Evolutionary conservation across 192 early-diverging fungal species (phyloP), one percentile per base, ranked within the genome.

Genomic region (Phycomyces nitens): DNA sequence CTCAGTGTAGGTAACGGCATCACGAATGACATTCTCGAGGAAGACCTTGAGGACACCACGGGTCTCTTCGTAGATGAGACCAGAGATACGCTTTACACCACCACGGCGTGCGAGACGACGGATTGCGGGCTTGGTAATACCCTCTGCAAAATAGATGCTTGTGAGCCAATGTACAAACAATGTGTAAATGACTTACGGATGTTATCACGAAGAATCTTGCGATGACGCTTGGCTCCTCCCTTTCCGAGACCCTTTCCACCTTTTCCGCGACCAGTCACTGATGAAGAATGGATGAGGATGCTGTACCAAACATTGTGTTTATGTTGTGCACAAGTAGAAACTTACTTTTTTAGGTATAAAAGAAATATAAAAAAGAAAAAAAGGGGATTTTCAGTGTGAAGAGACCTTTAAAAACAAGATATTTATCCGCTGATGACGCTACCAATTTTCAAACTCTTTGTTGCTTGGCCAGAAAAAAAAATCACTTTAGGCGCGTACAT

Each of bases 41-140:
- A 99, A 99, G 53, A 90, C 84, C 87, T 97, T 99, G 72, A 97
- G 88, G 60, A 97, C 96, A 69, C 84, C 85, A 76, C 96, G 94
- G 74, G 94, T 96, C 81, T 99, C 96, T 77, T 99, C 96, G 83
- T 99, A 99, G 81, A 67, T 68, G 65, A 96, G 93, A 66, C 95
- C 96, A 42, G 94, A 96, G 84, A 99, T 99, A 90, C 96, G 94
- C 89, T 99, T 99, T 77, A 98, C 96, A 83, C 96, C 96, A 55
- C 96, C 96, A 94, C 96, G 93, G 74, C 96, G 93, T 29, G 96
- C 96, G 62, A 98, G 92, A 90, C 93, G 93, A 74, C 93, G 92
- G 74, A 95, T 93, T 69, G 94, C 73, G 66, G 73, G 73, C 67
- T 70, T 69, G 47, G 73, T 75, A 62, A 75, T 69, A 47, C 67